Evolutionary conservation across 129 eudicot genomes (phyloP), one percentile per base, ranked within the genome.

Genomic region (Artemisia argyi): DNA sequence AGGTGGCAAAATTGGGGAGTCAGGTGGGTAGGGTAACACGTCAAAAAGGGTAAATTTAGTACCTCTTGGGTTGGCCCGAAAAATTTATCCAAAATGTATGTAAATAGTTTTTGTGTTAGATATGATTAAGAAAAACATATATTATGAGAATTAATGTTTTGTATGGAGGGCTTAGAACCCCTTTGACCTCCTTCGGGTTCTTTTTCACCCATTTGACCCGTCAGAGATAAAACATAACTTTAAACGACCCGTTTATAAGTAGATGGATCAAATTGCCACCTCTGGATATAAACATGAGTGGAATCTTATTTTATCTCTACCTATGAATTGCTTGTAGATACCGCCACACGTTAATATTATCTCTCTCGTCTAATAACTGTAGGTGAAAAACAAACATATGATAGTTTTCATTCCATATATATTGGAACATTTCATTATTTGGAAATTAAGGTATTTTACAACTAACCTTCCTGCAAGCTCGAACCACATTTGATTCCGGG

Each of bases 401-500:
- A 24, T 5, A 60, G 65, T 12, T n/a, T n/a, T n/a, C n/a, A n/a
- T n/a, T n/a, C n/a, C n/a, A n/a, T n/a, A n/a, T n/a, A n/a, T n/a
- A n/a, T n/a, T n/a, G n/a, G n/a, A n/a, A n/a, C n/a, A n/a, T n/a
- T n/a, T n/a, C n/a, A n/a, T n/a, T n/a, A n/a, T n/a, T n/a, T n/a
- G n/a, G n/a, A n/a, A n/a, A n/a, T n/a, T n/a, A n/a, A n/a, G n/a
- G n/a, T n/a, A 1, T 12, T 19, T 57, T 10, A 61, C 47, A 69
- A 84, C 91, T 83, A 72, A 95, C 99, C 82, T 91, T 95, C 86
- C 96, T 81, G 87, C 99, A 95, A 32, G 94, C 85, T 83, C 83
- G 89, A 83, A 90, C 99, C 52, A 86, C 88, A 73, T 88, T 90
- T 49, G 96, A 90, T 76, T 95, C 99, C 64, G 89, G 94, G 65